Evolutionary conservation across 495 filamentous ascomycete genomes (phyloP), one percentile per base, ranked within the genome.

Genomic region (Rhypophila decipiens): DNA sequence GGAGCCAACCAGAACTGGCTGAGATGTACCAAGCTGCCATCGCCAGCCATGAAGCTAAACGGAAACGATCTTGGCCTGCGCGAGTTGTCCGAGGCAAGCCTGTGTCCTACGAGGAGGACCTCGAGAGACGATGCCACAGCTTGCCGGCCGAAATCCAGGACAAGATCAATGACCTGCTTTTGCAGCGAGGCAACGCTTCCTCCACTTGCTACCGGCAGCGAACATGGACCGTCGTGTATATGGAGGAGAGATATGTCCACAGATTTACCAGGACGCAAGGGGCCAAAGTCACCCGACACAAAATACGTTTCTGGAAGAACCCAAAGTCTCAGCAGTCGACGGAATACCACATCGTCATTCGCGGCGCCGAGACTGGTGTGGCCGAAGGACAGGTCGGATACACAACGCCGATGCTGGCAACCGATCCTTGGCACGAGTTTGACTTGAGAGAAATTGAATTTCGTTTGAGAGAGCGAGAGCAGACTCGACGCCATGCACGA

Each of bases 31-130:
- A 57, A 8, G n/a, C 13, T 13, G 51, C 51, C 19, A 20, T 62
- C 24, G 52, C 48, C 15, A 24, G 27, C 13, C 56, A 42, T 44
- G 45, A 50, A 29, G 40, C 47, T 24, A 55, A 57, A 19, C 40
- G 54, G 27, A 44, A 43, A 8, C 49, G 56, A 10, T 29, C 29
- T 20, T 62, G 50, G 59, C 39, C 50, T 13, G 36, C 49, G 13
- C 39, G 51, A 10, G 8, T 50, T 1, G n/a, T 59, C 22, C 19
- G 48, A 2, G 43, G 51, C 9, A 53, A 46, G 36, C 35, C 37
- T 27, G 55, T 49, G 37, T 52, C 59, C 4, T 62, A 62, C 35
- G 59, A 62, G 23, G 46, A 62, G 34, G 19, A 59, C 18, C 49
- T 62, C 21, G 47, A 62, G 11, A 44, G 51, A 27, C 39, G 44